phyloP scores from a whole-genome alignment of 306 rosid species.

The Vigna angularis region DNA sequence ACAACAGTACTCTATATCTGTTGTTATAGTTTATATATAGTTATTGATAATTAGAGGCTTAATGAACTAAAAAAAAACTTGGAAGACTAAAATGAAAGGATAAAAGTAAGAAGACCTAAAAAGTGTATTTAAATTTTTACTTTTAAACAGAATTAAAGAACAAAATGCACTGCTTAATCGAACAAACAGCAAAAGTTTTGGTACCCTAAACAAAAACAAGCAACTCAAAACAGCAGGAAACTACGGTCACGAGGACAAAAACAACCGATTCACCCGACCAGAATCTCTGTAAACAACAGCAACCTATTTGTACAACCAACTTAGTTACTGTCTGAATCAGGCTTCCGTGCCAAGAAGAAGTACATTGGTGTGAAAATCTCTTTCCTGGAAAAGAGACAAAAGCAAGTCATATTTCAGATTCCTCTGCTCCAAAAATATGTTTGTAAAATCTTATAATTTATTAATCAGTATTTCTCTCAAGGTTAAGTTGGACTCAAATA shows the following conservation, averaged over 20 bases:
- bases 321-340: constrained; percentile 52
- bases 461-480: not conserved
- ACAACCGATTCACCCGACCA: constrained; percentile 16
- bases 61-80: no score
- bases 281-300: constrained; percentile 25
- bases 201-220: constrained; percentile 39
- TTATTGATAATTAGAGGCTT: no score
- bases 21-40: no score
- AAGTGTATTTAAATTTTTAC: not conserved
- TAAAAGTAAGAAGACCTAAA: not conserved
- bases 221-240: constrained; percentile 35
- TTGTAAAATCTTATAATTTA: not conserved
- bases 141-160: not conserved
- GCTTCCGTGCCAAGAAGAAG: constrained; percentile 94
- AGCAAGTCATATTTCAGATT: constrained; percentile 19
- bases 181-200: constrained; percentile 17
- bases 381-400: constrained; percentile 60
- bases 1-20: no score
- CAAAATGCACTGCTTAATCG: not conserved
- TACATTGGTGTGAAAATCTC: constrained; percentile 97
- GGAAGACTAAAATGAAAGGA: not conserved
- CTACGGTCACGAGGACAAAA: constrained; percentile 30
- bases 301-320: constrained; percentile 14
- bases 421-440: not conserved
- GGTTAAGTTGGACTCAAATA: not conserved